Evolutionary conservation across 306 rosid species (phyloP).

Genomic region (Begonia masoniana): DNA sequence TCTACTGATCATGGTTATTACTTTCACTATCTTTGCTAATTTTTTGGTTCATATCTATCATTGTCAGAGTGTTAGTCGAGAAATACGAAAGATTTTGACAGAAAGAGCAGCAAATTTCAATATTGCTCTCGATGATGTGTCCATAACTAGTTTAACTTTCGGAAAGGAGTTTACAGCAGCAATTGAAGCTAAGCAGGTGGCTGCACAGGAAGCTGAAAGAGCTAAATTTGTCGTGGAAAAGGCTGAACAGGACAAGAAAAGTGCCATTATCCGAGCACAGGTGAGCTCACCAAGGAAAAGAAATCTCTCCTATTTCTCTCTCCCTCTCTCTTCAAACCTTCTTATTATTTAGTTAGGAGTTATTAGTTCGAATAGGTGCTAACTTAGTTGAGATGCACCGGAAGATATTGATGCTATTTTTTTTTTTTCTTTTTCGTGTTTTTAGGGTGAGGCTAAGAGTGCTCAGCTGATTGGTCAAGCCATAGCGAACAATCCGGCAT

Average conservation of each 20-base stretch:
- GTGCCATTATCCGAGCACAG: conserved; percentile 78
- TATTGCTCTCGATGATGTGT: conserved; percentile 84
- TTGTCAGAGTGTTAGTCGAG: conserved; percentile 67
- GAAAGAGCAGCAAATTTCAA: conserved; percentile 71
- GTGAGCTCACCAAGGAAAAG: conserved; percentile 14
- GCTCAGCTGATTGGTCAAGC: conserved; percentile 77
- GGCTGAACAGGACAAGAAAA: conserved; percentile 81
- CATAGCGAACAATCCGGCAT: conserved; percentile 73
- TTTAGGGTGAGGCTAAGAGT: conserved; percentile 82
- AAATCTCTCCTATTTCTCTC: too few species aligned
- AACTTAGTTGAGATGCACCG: too few species aligned
- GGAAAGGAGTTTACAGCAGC: conserved; percentile 76
- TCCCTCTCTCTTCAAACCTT: too few species aligned
- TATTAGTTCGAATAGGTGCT: too few species aligned
- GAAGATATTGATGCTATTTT: too few species aligned
- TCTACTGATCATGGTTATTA: too few species aligned
- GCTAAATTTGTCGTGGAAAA: conserved; percentile 84
- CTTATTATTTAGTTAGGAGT: too few species aligned
- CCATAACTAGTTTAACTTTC: conserved; percentile 60
- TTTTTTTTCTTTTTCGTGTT: neutral
- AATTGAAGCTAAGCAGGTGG: conserved; percentile 92
- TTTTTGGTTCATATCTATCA: too few species aligned
- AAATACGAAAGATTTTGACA: conserved; percentile 59
- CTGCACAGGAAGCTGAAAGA: conserved; percentile 94
- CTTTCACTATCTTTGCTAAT: too few species aligned